A percentile compares a stretch with the other conserved stretches of the same genome.
Conservation (phyloP, 768 basidiomycete species). For the Boletus sp. region DNA sequence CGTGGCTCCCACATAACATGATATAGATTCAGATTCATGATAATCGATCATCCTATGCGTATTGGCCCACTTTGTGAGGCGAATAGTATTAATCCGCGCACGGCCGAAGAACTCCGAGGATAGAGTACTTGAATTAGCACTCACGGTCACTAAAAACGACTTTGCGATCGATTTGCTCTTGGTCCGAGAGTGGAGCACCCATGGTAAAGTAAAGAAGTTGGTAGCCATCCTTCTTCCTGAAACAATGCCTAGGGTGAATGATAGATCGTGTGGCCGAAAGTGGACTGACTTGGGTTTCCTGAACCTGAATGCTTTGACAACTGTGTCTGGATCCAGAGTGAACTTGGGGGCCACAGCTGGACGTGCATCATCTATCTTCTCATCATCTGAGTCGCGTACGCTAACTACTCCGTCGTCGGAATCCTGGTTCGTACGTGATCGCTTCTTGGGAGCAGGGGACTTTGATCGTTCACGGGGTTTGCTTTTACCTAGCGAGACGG, state of each 20-base stretch:
- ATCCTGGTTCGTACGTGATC: conserved; percentile 17
- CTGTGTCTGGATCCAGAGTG: conserved; percentile 30
- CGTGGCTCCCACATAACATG: conserved; percentile 40
- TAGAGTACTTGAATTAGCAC: conserved; percentile 12
- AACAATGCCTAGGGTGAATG: background rate
- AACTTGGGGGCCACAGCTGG: background rate
- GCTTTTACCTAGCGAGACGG: conserved; percentile 10
- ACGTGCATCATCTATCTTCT: conserved; percentile 1
- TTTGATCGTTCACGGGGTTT: conserved; percentile 25
- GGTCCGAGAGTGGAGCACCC: conserved; percentile 54
- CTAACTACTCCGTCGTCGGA: conserved; percentile 30
- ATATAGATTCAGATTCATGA: background rate
- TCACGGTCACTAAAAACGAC: conserved; percentile 51
- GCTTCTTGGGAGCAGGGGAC: conserved; percentile 29
- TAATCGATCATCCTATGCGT: background rate
- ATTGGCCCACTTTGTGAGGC: background rate
- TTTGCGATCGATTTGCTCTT: conserved; percentile 48
- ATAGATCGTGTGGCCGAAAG: background rate
- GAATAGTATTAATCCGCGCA: background rate
- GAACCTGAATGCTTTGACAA: conserved; percentile 52
- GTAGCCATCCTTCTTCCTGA: conserved; percentile 50
- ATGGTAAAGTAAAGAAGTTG: conserved; percentile 86
- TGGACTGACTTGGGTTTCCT: conserved; percentile 42
- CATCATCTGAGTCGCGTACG: conserved; percentile 20
- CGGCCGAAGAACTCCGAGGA: background rate